These are phyloP conservation scores for Lachancea dasiensis DNA, from an alignment of 805 yeast species.

Conservation along the genomic window DNA sequence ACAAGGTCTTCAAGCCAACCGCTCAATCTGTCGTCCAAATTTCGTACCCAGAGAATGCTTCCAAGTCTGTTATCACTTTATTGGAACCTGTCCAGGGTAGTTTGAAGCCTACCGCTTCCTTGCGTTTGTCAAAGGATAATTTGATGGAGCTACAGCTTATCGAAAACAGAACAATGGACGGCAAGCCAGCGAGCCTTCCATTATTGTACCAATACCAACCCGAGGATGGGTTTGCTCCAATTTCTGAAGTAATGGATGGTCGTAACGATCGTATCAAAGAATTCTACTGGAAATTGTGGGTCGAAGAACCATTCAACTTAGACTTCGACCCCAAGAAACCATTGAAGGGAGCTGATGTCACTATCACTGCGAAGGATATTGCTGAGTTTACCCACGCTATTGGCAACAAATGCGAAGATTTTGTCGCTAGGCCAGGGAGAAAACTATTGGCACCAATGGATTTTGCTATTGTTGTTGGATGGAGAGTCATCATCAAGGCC, in stretches of 20 bases:
- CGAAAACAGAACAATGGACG: constrained; percentile 83
- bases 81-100: constrained; percentile 70
- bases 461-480: constrained; percentile 95
- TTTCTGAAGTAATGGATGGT: constrained; percentile 80
- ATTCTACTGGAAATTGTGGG: constrained; percentile 98
- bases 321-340: constrained; percentile 65
- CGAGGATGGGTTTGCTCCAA: constrained; percentile 91
- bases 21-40: constrained; percentile 59
- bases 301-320: constrained; percentile 55
- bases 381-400: constrained; percentile 94
- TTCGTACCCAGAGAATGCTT: constrained; percentile 42
- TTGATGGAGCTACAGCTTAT: constrained; percentile 67
- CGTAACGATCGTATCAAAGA: constrained; percentile 91
- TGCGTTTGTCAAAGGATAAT: constrained; percentile 44
- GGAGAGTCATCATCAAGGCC: constrained; percentile 98
- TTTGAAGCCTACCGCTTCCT: constrained; percentile 56
- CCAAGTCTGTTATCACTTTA: constrained; percentile 56
- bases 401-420: constrained; percentile 95
- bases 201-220: constrained; percentile 77
- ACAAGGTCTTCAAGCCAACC: constrained; percentile 72
- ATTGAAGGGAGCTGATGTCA: constrained; percentile 63
- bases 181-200: constrained; percentile 65
- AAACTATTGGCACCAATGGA: constrained; percentile 95
- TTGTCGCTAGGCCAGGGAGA: constrained; percentile 81
- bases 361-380: constrained; percentile 69